Evolutionary conservation across 2,329 filamentous ascomycete genomes (phyloP), one percentile per base, ranked within the genome.

Genomic region (Xylaria sp.): DNA sequence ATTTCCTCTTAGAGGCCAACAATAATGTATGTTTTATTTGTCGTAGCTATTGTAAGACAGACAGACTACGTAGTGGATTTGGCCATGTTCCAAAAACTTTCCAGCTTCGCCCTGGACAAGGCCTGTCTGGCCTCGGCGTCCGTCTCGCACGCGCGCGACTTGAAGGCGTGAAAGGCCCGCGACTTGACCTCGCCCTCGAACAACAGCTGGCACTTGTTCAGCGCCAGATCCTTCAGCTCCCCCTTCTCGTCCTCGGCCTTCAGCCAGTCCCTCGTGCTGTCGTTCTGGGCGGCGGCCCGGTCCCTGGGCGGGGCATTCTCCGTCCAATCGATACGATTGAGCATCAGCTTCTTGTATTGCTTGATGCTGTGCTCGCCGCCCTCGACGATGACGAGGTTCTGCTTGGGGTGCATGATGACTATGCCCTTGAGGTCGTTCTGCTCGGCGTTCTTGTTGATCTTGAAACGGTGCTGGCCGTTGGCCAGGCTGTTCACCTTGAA

Each of bases 251-350:
- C 91, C 76, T 96, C 88, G 1, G 93, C 89, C 68, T 90, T 88
- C 57, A 97, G 84, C 93, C 94, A 97, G 53, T 90, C 85, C 20
- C 89, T 89, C 56, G 90, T 85, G 28, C 70, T 60, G 1, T 87
- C 86, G 40, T 86, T 84, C 66, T 90, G 90, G 44, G 85, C 86
- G 68, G 89, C 85, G 68, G 89, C 85, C 59, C 85, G 86, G 49
- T 89, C 82, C 46, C 86, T 85, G 0, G 94, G 90, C 2, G 90
- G 89, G 0, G 89, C 87, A 74, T 97, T 97, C 78, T 98, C 94
- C 2, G 92, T 92, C 96, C 97, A 99, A 79, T 97, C 92, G 76
- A 98, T 94, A 57, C 96, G 93, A 74, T 95, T 91, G 51, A 97
- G 85, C 93, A 99, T 94, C 36, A 99, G 86, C 79, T 97, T 97